Percentiles rank a stretch among this genome's conserved stretches.
Conservation (phyloP, 371 early-diverging fungal genomes). For the Entomophthora muscae region DNA sequence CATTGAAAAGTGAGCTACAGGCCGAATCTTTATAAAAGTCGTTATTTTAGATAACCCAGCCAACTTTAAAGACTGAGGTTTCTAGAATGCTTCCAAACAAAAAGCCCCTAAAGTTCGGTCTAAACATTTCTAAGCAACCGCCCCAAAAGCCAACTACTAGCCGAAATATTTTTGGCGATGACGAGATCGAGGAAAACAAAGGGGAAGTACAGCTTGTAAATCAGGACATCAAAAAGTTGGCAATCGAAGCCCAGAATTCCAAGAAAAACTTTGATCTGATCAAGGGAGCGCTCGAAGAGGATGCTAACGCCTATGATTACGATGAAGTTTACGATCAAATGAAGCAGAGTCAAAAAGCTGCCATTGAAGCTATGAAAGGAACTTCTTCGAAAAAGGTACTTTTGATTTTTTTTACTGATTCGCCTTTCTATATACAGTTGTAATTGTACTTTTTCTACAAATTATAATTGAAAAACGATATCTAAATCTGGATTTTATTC, state of each 20-base stretch:
- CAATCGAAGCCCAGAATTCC: neutral
- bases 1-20: too few species aligned
- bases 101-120: slow-evolving; percentile 7
- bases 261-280: slow-evolving; percentile 20
- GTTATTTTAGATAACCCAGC: too few species aligned
- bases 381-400: slow-evolving; percentile 15
- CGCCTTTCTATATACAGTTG: too few species aligned
- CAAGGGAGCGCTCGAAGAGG: slow-evolving; percentile 49
- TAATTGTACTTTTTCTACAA: too few species aligned
- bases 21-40: too few species aligned
- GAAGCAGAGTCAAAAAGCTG: slow-evolving; percentile 36
- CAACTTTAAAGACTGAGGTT: too few species aligned
- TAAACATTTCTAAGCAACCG: slow-evolving; percentile 1
- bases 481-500: too few species aligned
- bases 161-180: neutral
- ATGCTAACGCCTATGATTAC: slow-evolving; percentile 76
- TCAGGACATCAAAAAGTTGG: neutral
- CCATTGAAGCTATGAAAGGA: slow-evolving; percentile 19
- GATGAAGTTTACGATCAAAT: slow-evolving; percentile 79
- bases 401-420: neutral
- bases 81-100: slow-evolving; percentile 3
- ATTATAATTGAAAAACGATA: too few species aligned
- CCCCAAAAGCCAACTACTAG: neutral
- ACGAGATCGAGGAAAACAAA: slow-evolving; percentile 2
- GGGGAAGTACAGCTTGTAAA: neutral